These are phyloP conservation scores for Neurospora sp. DNA, from an alignment of 2,329 filamentous ascomycete genomes.

Conservation along the genomic window DNA sequence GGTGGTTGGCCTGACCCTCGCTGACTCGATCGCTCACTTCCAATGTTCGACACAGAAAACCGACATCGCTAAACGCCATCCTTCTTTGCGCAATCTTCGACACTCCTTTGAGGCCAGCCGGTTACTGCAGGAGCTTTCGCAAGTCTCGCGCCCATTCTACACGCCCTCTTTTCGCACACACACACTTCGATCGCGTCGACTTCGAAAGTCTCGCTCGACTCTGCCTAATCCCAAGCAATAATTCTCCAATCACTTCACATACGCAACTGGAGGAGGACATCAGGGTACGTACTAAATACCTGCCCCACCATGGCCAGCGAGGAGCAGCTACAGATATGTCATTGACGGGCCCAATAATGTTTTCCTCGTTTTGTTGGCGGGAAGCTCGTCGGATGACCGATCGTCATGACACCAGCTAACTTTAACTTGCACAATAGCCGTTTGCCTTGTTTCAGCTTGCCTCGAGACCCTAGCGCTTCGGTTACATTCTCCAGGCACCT, in stretches of 20 bases:
- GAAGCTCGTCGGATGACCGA: slow-evolving; percentile 21
- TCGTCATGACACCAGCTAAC: slow-evolving; percentile 21
- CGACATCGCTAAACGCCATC: slow-evolving; percentile 13
- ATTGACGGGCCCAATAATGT: not conserved
- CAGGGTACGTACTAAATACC: not conserved
- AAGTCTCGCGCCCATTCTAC: slow-evolving; percentile 16
- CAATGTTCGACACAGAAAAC: slow-evolving; percentile 10
- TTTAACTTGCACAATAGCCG: slow-evolving; percentile 21
- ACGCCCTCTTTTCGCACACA: slow-evolving; percentile 8
- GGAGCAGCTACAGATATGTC: not conserved
- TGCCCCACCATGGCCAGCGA: not conserved
- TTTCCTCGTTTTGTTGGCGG: not conserved
- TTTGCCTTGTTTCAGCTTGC: slow-evolving; percentile 28
- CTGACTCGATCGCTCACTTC: slow-evolving; percentile 5
- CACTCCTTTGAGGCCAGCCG: slow-evolving; percentile 25
- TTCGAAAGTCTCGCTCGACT: slow-evolving; percentile 18
- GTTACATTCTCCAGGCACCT: not conserved
- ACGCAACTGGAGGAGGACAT: not conserved
- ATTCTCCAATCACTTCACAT: not conserved
- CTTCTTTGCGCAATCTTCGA: slow-evolving; percentile 19
- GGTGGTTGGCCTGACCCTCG: not conserved
- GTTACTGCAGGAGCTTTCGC: slow-evolving; percentile 24
- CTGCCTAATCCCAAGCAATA: slow-evolving; percentile 9
- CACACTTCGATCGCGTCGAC: slow-evolving; percentile 9
- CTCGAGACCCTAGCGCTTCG: slow-evolving; percentile 8